A percentile compares a stretch with the other conserved stretches of the same genome.
Conservation (phyloP, 139 green algal genomes). For the Yamagishiella unicocca region DNA sequence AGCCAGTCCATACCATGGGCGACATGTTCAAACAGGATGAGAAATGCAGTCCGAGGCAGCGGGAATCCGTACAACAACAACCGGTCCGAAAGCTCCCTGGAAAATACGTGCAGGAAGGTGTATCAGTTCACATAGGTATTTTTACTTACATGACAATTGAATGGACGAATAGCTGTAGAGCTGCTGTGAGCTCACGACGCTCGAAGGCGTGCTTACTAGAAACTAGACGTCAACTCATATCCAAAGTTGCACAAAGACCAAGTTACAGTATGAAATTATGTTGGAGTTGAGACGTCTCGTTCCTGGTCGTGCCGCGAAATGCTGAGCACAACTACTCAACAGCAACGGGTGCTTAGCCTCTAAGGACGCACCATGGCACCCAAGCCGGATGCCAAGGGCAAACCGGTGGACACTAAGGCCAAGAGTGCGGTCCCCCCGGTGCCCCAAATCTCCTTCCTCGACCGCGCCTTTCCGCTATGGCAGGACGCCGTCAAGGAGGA, state of each 20-base stretch:
- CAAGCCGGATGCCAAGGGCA: neutral
- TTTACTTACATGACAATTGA: too few species aligned
- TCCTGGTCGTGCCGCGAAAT: neutral
- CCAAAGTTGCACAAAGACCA: too few species aligned
- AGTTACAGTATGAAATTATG: too few species aligned
- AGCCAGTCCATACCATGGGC: too few species aligned
- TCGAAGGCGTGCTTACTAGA: neutral
- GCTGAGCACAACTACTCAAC: neutral
- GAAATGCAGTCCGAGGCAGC: too few species aligned
- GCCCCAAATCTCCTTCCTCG: constrained; percentile 23
- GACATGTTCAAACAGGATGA: too few species aligned
- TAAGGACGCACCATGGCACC: constrained; percentile 31
- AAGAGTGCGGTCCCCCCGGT: neutral
- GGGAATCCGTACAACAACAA: too few species aligned
- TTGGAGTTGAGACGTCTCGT: too few species aligned
- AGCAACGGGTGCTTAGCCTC: neutral
- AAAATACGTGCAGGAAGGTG: too few species aligned
- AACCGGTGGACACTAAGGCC: neutral
- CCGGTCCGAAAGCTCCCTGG: too few species aligned
- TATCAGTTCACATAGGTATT: too few species aligned
- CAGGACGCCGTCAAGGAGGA: constrained; percentile 16
- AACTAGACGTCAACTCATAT: neutral
- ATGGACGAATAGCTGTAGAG: too few species aligned
- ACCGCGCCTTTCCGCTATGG: constrained; percentile 59
- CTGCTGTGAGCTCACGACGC: neutral